Base-by-base conservation (phyloP, 768 basidiomycete genomes). In the Mycena sanguinolenta region DNA sequence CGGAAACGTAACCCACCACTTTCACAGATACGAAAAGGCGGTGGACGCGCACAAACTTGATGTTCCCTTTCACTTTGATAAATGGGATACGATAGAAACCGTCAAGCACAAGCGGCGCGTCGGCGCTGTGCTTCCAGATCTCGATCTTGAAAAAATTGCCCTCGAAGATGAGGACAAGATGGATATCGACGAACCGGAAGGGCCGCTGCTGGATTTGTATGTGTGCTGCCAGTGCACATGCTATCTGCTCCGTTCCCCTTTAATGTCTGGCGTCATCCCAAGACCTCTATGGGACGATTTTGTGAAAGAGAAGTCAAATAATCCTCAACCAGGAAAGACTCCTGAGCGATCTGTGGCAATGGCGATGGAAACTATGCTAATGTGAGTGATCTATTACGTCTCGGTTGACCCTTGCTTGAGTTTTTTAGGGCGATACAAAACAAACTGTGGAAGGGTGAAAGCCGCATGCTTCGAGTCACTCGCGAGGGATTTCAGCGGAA, bases 191-290 rank as follows among this genome's bases (percentile, higher is more conserved):
- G 86, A 85, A 28, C 82, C 82, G 42, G 84, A 86, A 73, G 90
- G 88, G 27, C 88, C 85, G 67, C 78, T 92, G 32, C 81, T 95
- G 49, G 93, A 95, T 78, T 84, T 95, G 32, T 95, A 92, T 75
- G 83, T 95, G 53, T 96, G 95, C 78, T 95, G 95, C 75, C 94
- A 95, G 76, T 96, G 95, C 78, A 90, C 90, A 27, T 80, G 92
- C 71, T 93, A 91, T 76, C 89, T 91, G 73, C 84, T 94, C 44
- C 90, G 88, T 1, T 93, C 92, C 27, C 84, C 87, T 19, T 82
- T 91, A 60, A 90, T 95, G 55, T 89, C 93, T 42, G 94, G 92
- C 6, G 90, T 95, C 50, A 84, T 96, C 67, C 89, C 91, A 10
- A 79, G 83, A 57, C 87, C 87, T 71, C 81, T 86, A 65, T 80